Base-by-base conservation (phyloP, 2,329 filamentous ascomycete genomes). In the Albifimbria verrucaria region DNA sequence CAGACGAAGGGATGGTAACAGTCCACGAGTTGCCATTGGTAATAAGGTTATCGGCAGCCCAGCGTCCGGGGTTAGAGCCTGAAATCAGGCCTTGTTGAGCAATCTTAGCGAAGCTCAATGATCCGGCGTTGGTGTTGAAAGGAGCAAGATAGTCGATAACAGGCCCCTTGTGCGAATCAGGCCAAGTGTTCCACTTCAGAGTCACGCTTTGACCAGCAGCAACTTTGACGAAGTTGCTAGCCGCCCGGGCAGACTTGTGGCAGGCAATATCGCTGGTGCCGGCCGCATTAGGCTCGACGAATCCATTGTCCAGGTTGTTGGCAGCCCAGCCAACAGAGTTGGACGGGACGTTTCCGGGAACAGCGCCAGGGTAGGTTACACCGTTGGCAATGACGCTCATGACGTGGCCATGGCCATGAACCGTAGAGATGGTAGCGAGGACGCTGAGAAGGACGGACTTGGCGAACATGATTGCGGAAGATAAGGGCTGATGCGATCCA, bases 141-240 rank as follows among this genome's bases (percentile, higher is more conserved):
- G 81, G 86, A 51, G 85, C 85, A 17, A 87, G 71, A 72, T 87
- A 88, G 65, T 79, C 79, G 57, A 88, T 76, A 59, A 87, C 78
- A 9, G 85, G 84, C 0, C 79, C 74, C 26, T 72, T 59, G 63
- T 79, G 77, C 5, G 62, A 67, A 1, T 67, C 68, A 32, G 74
- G 72, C 76, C 75, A 78, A 1, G 57, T 61, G 22, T 59, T 68
- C 75, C 75, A 78, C 49, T 70, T 62, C 50, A 77, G 60, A 24
- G 58, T 69, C 49, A 78, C 64, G 53, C 64, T 68, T 55, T 68
- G 66, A 7, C 75, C 75, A 23, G 75, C 74, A 2, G 64, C 49
- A 7, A 77, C 69, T 1, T 62, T 63, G 23, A 72, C 73, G 48
- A 70, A 66, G 24, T 67, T 64, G 42, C 66, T 63, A 2, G 68